Base-by-base conservation (phyloP, 2,329 filamentous ascomycete genomes). In the Arthrinium puccinioides region DNA sequence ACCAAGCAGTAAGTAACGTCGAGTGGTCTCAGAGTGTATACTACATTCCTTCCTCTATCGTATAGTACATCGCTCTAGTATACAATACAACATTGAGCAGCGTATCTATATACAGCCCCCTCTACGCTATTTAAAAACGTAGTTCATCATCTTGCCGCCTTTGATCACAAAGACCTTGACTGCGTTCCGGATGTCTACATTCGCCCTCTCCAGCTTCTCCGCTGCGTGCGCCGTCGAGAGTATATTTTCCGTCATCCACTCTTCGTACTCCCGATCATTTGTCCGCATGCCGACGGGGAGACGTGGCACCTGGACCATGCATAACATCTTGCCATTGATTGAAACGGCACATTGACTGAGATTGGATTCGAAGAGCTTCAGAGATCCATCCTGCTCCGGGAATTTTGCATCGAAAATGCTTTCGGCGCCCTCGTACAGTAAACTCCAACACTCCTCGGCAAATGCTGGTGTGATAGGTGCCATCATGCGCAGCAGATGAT, bases 391-490 rank as follows among this genome's bases (percentile, higher is more conserved):
- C 3, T 63, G 53, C 0, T 46, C 54, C 0, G 84, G 85, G 64
- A 86, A 92, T 1, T 57, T 55, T 1, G 59, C 53, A n/a, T 46
- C 38, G 46, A 71, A 70, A 38, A 72, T 57, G 23, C 69, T 67
- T 3, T 45, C 48, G 2, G 49, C 32, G 1, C 47, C 44, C 2
- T 64, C 60, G 33, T 62, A 55, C 4, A 89, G 66, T 2, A 73
- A 50, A 43, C 73, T 69, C 85, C 85, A 94, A 57, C 79, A 85
- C 62, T 94, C 86, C 48, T 90, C 87, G 2, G 86, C 74, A 41
- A 92, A 78, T 0, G 84, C 85, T 0, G 88, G 88, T 0, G 84
- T 77, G 36, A 94, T 78, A 4, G 88, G 88, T 1, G 86, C 84
- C 48, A 89, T 67, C 64, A 94, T 76, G 34, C 77, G 76, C 27